Evolutionary conservation across 305 asterid genomes (phyloP), one percentile per base, ranked within the genome.

Genomic region (Fraxinus angustifolia): DNA sequence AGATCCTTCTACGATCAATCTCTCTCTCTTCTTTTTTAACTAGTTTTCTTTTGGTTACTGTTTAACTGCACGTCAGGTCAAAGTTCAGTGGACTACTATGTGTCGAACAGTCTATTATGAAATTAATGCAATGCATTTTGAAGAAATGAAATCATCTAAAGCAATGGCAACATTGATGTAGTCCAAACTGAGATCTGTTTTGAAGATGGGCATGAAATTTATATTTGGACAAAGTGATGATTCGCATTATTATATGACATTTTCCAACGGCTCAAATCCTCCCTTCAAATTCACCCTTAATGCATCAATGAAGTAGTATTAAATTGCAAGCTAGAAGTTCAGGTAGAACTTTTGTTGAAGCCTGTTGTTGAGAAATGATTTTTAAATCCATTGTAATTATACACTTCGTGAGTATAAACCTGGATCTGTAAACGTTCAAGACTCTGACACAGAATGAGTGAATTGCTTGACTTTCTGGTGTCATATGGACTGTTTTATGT

Each of bases 151-250:
- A 58, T 58, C 12, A 19, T 58, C 30, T 58, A 26, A 17, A 58
- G 26, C 68, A 58, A 58, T 58, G 12, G 31, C 68, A 19, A 58
- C 23, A 19, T 6, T 58, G 68, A 58, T 58, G 6, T 58, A 58
- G 26, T 58, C 68, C 68, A 58, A 19, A 19, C 17, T 7, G 7
- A 34, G 42, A 53, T 53, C 1, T 53, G 65, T 17, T 50, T 17
- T 53, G 65, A 53, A 53, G 65, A 81, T 19, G 28, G 60, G 28
- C 36, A 19, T 50, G 68, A 67, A 38, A 19, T 67, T 70, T 19
- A 58, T 5, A 58, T 79, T 30, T 80, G 75, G 70, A 79, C 33
- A 10, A 75, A 38, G 78, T 40, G 72, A 23, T 26, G 67, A 45
- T 34, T n/a, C 50, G 62, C 45, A 2, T 81, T 70, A 34, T 76